Conservation (phyloP, 305 asterid species). For the Petunia hybrid region DNA sequence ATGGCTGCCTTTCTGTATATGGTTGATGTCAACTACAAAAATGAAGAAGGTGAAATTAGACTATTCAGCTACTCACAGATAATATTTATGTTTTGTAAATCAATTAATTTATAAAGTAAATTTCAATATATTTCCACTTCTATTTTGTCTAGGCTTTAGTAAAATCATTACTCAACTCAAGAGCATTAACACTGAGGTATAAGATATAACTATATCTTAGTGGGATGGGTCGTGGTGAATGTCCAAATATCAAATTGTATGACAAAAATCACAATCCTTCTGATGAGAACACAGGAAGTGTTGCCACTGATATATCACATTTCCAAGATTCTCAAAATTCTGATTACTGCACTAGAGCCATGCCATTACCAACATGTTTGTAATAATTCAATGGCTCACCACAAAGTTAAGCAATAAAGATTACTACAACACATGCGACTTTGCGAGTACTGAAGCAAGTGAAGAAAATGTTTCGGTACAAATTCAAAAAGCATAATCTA, state of each 20-base stretch:
- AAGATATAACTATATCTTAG: too few species aligned
- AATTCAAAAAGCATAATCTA: too few species aligned
- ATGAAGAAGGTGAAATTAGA: too few species aligned
- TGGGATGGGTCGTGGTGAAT: not conserved
- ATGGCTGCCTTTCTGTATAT: too few species aligned
- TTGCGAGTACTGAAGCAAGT: constrained; percentile 32
- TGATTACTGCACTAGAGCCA: not conserved
- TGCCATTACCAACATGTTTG: constrained; percentile 27
- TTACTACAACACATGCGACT: constrained; percentile 43
- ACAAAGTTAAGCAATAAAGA: constrained; percentile 32
- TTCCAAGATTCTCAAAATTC: constrained; percentile 10
- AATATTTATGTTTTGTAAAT: too few species aligned
- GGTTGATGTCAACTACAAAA: too few species aligned
- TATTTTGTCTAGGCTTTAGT: too few species aligned
- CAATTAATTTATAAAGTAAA: too few species aligned
- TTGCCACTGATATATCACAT: not conserved
- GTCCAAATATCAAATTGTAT: not conserved
- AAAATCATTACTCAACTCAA: too few species aligned
- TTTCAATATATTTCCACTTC: too few species aligned
- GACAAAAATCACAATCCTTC: not conserved
- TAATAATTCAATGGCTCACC: constrained; percentile 20
- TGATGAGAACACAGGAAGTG: not conserved
- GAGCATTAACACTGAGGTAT: too few species aligned
- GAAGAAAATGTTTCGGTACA: not conserved
- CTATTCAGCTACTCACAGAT: too few species aligned